Percentiles rank a stretch among this genome's conserved stretches.
Conservation (phyloP, 2,329 filamentous ascomycete genomes). For the Rugonectria rugulosa region DNA sequence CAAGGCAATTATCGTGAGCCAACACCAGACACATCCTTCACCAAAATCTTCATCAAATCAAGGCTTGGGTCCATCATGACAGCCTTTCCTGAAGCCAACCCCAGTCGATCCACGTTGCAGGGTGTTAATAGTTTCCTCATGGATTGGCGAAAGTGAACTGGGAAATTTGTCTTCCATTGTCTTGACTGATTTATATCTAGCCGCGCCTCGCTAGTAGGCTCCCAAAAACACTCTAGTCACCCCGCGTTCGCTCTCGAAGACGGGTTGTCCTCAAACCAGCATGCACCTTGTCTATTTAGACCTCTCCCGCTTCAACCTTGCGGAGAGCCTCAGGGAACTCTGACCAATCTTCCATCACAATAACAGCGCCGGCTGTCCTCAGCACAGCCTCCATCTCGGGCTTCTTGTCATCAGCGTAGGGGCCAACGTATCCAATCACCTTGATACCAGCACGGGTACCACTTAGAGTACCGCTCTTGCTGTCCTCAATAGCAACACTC, state of each 20-base stretch:
- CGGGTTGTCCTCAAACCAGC: slow-evolving; percentile 21
- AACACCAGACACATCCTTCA: slow-evolving; percentile 51
- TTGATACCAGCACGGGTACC: slow-evolving; percentile 78
- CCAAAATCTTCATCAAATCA: slow-evolving; percentile 80
- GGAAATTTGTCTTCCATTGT: slow-evolving; percentile 15
- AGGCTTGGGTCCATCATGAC: slow-evolving; percentile 85
- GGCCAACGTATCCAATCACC: slow-evolving; percentile 85
- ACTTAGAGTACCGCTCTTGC: slow-evolving; percentile 82
- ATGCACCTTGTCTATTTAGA: slow-evolving; percentile 31
- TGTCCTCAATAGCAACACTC: slow-evolving; percentile 86
- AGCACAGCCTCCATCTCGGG: slow-evolving; percentile 71
- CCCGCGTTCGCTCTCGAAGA: slow-evolving; percentile 27
- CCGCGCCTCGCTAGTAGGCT: slow-evolving; percentile 8
- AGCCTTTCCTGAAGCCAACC: slow-evolving; percentile 80
- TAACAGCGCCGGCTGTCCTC: slow-evolving; percentile 65
- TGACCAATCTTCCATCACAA: slow-evolving; percentile 68
- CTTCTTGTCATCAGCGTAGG: slow-evolving; percentile 69
- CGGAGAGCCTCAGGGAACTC: slow-evolving; percentile 59
- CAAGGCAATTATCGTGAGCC: slow-evolving; percentile 56
- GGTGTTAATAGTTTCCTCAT: slow-evolving; percentile 93
- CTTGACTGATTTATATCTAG: slow-evolving; percentile 27
- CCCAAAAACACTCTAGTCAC: slow-evolving; percentile 2
- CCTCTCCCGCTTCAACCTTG: slow-evolving; percentile 53
- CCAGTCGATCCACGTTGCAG: slow-evolving; percentile 84
- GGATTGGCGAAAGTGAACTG: slow-evolving; percentile 53